phyloP scores from a whole-genome alignment of 1,139 yeast species.

The Hansenula lynferdii region DNA sequence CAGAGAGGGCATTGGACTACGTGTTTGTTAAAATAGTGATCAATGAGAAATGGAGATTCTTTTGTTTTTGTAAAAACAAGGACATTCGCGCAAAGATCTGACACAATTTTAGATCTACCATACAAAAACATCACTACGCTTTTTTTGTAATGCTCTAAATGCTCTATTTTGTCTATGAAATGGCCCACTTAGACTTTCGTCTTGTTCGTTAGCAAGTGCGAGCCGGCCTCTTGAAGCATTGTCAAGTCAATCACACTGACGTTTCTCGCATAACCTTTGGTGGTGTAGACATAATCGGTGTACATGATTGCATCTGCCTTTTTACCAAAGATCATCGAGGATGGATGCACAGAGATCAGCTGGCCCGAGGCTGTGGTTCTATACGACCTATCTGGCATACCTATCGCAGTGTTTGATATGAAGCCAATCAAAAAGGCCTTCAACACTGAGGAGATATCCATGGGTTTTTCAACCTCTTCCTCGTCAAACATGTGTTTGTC shows the following conservation, averaged over 20 bases:
- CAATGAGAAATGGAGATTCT: neutral
- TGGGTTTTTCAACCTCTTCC: constrained; percentile 23
- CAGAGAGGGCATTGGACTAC: neutral
- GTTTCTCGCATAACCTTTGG: constrained; percentile 87
- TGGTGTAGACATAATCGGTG: constrained; percentile 88
- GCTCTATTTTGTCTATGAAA: neutral
- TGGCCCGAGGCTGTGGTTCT: constrained; percentile 80
- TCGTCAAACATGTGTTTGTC: constrained; percentile 24
- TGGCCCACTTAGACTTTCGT: constrained; percentile 4
- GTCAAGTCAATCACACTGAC: constrained; percentile 79
- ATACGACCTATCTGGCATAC: constrained; percentile 92
- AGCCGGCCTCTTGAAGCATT: constrained; percentile 73
- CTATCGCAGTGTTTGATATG: constrained; percentile 83
- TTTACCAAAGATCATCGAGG: constrained; percentile 81
- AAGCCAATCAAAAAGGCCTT: constrained; percentile 81
- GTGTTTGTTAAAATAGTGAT: neutral
- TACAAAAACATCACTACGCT: no score
- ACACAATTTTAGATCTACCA: no score
- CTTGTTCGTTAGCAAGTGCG: constrained; percentile 16
- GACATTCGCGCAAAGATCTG: no score
- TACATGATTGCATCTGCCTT: constrained; percentile 87
- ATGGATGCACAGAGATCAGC: constrained; percentile 84
- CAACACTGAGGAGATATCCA: constrained; percentile 57
- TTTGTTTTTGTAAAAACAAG: neutral
- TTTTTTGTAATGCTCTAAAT: neutral